A percentile compares a stretch with the other conserved stretches of the same genome.
Conservation (phyloP, 1,139 yeast species). For the Meyerozyma carpophila region DNA sequence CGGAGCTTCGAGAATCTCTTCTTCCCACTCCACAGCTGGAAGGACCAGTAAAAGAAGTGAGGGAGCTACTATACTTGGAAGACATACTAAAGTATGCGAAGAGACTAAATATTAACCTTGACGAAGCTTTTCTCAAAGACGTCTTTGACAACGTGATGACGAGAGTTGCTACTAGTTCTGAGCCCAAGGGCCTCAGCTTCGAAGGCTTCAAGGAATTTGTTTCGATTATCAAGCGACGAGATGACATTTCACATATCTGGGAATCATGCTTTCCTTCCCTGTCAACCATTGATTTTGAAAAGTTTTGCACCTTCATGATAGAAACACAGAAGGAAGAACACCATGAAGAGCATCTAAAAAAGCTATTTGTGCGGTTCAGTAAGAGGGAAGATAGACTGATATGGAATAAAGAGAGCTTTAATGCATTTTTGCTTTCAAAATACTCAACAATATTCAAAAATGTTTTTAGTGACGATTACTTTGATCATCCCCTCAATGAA, state of each 20-base stretch:
- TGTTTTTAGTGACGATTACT: slow-evolving; percentile 30
- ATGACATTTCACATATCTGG: slow-evolving; percentile 30
- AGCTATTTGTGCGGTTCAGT: slow-evolving; percentile 44
- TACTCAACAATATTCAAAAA: slow-evolving; percentile 30
- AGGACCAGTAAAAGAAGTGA: slow-evolving; percentile 15
- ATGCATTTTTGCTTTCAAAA: slow-evolving; percentile 47
- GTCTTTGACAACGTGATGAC: slow-evolving; percentile 47
- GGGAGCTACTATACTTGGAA: slow-evolving; percentile 49
- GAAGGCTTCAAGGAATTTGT: slow-evolving; percentile 73
- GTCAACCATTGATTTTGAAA: slow-evolving; percentile 39
- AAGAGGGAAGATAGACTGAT: slow-evolving; percentile 14
- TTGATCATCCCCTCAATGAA: slow-evolving; percentile 69
- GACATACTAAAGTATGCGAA: slow-evolving; percentile 65
- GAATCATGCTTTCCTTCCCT: slow-evolving; percentile 13
- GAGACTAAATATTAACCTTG: slow-evolving; percentile 61
- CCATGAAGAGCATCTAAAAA: slow-evolving; percentile 20
- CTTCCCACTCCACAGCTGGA: slow-evolving; percentile 14
- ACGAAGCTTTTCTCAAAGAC: slow-evolving; percentile 21
- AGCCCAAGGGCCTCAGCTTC: slow-evolving; percentile 42
- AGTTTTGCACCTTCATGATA: slow-evolving; percentile 43
- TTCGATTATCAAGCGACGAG: slow-evolving; percentile 32
- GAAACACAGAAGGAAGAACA: slow-evolving; percentile 47
- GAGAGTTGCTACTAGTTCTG: slow-evolving; percentile 1
- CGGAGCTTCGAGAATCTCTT: slow-evolving; percentile 16
- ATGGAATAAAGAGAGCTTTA: slow-evolving; percentile 48